Evolutionary conservation across 371 early-diverging fungal genomes (phyloP), one percentile per base, ranked within the genome.

Genomic region (Haplosporangium sp.): DNA sequence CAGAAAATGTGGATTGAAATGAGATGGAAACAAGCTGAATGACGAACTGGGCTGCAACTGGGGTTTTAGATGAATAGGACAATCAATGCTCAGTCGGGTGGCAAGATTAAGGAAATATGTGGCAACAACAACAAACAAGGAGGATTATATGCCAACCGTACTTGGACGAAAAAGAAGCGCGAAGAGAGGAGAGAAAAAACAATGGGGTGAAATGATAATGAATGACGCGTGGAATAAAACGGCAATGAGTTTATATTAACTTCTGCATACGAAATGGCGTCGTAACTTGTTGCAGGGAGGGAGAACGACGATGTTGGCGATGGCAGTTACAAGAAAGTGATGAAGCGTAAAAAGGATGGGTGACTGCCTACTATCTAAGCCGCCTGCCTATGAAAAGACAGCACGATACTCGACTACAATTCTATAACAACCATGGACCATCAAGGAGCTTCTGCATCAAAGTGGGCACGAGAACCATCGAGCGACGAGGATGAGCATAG

Each of bases 381-480:
- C 59, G 16, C 59, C 10, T 29, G 29, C 29, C 29, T 29, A 29
- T 29, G 29, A 4, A 29, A 29, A 4, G 29, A 4, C 29, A 29
- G 29, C 29, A 2, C 29, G 29, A 29, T 29, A 29, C 29, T 29
- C 29, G 29, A 29, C 29, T 29, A 29, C 29, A 29, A 29, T 29
- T 29, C 29, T 29, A 29, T 46, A 48, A n/a, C 57, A 43, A 62
- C 29, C 66, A 76, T 76, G 76, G 76, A 76, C 23, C 50, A 50
- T 18, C 61, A 61, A n/a, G 66, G 67, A 48, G 65, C 74, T 40
- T 64, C 61, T 13, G 61, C 74, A 53, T 76, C 76, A 14, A 76
- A 76, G 37, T 76, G 76, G 76, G 71, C 70, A 1, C 62, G 71
- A 6, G 70, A 75, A 41, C 66, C 69, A 21, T 69, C 69, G n/a